These are phyloP conservation scores for Globisporangium lucens DNA, from an alignment of 352 stramenopile species.

Conservation along the genomic window DNA sequence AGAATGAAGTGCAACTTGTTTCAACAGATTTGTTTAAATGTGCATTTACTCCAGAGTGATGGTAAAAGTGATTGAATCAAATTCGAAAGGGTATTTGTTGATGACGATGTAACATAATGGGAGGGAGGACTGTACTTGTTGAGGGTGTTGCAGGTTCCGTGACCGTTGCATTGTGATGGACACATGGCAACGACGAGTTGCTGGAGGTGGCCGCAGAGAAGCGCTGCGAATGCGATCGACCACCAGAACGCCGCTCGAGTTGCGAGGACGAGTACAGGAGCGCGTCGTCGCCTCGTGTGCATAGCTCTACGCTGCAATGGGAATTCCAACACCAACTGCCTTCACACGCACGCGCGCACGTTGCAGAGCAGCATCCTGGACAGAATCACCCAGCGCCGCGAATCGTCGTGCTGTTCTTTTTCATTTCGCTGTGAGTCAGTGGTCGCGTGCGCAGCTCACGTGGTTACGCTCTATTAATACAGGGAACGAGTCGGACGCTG, in stretches of 20 bases:
- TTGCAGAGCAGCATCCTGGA: neutral
- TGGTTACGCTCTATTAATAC: neutral
- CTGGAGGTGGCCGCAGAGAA: constrained; percentile 15
- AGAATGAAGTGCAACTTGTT: no score
- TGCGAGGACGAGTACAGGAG: neutral
- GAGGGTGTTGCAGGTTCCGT: constrained; percentile 45
- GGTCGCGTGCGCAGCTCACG: neutral
- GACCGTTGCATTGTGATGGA: constrained; percentile 64
- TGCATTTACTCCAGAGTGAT: no score
- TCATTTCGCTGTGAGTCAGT: neutral
- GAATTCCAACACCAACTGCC: neutral
- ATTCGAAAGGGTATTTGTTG: no score
- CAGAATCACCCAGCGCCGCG: neutral
- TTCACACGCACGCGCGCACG: no score
- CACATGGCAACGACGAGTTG: constrained; percentile 23
- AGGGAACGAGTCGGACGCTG: no score
- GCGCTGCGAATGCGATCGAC: neutral
- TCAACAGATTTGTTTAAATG: no score
- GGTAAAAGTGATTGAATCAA: no score
- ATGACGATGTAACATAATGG: no score
- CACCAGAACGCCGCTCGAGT: neutral
- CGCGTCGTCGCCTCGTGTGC: neutral
- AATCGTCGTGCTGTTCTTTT: neutral
- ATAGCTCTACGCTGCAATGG: neutral
- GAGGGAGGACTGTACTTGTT: no score